A percentile compares a stretch with the other conserved stretches of the same genome.
Conservation (phyloP, 345 rosid genomes). For the Zanthoxylum bungeanum region DNA sequence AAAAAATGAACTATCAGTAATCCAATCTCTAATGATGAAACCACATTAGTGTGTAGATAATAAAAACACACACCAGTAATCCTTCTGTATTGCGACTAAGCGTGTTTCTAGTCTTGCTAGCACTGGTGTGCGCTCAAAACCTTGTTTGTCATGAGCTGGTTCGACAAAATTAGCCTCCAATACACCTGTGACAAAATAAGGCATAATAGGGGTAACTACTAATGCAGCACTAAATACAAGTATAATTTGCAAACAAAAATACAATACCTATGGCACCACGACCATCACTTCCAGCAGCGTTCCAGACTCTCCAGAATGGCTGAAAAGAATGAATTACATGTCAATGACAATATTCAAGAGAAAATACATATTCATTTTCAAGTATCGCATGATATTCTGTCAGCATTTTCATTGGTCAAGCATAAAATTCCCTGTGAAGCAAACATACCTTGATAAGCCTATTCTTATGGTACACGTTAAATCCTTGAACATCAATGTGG, state of each 20-base stretch:
- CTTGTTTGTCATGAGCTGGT: constrained; percentile 87
- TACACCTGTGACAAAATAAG: constrained; percentile 33
- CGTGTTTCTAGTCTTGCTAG: constrained; percentile 56
- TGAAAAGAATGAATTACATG: constrained; percentile 16
- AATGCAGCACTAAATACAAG: neutral
- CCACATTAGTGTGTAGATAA: neutral
- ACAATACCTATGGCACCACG: constrained; percentile 69
- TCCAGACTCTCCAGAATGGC: constrained; percentile 93
- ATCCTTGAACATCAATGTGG: constrained; percentile 78
- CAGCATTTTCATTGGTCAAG: neutral
- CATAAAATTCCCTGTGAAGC: neutral
- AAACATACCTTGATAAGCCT: constrained; percentile 67
- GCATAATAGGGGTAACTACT: no score
- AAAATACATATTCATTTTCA: neutral
- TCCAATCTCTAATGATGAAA: neutral
- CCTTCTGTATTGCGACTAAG: constrained; percentile 44
- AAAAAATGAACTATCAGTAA: constrained; percentile 8
- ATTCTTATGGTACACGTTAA: constrained; percentile 79
- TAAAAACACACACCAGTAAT: constrained; percentile 43
- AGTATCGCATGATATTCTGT: neutral
- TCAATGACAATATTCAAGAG: neutral
- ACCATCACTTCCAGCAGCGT: constrained; percentile 81
- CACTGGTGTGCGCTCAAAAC: constrained; percentile 64
- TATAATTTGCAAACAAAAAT: neutral
- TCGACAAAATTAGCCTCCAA: constrained; percentile 79